Evolutionary conservation across 2,329 filamentous ascomycete species (phyloP).

Genomic region (Cladosporium sp.): DNA sequence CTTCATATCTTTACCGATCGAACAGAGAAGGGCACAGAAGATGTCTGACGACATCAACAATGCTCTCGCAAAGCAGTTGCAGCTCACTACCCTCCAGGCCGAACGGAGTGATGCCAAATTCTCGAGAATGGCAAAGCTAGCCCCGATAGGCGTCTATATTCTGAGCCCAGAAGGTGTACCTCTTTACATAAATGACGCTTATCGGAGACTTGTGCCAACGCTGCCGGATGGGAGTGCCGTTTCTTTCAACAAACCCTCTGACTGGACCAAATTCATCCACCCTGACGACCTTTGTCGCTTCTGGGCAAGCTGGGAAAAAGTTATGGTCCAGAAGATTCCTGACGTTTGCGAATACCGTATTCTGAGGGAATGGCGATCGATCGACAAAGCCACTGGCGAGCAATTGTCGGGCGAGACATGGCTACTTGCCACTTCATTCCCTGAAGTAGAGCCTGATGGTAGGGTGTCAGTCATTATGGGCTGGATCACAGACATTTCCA

Average conservation of each 20-base stretch:
- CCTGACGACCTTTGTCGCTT: slow-evolving; percentile 14
- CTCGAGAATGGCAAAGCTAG: slow-evolving; percentile 40
- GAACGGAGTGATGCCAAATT: slow-evolving; percentile 38
- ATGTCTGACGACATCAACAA: slow-evolving; percentile 40
- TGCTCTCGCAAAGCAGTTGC: slow-evolving; percentile 39
- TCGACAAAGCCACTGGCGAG: slow-evolving; percentile 14
- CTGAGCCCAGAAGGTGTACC: slow-evolving; percentile 36
- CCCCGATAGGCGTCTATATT: slow-evolving; percentile 41
- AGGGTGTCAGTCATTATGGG: slow-evolving; percentile 25
- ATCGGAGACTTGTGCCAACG: background rate
- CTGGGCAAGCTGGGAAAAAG: slow-evolving; percentile 7
- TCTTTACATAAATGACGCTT: slow-evolving; percentile 30
- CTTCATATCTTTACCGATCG: slow-evolving; percentile 42
- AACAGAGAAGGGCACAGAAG: slow-evolving; percentile 35
- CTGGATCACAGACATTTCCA: slow-evolving; percentile 31
- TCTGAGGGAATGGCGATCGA: slow-evolving; percentile 22
- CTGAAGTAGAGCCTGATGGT: slow-evolving; percentile 32
- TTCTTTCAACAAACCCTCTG: slow-evolving; percentile 26
- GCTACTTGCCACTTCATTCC: slow-evolving; percentile 25
- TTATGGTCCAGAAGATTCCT: slow-evolving; percentile 17
- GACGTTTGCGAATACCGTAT: slow-evolving; percentile 23
- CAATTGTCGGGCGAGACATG: slow-evolving; percentile 18
- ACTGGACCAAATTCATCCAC: slow-evolving; percentile 15
- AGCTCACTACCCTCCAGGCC: slow-evolving; percentile 26
- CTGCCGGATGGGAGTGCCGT: slow-evolving; percentile 15